Evolutionary conservation across 1,284 basidiomycete species (phyloP), one percentile per base, ranked within the genome.

Genomic region (Rhodotorula sp.): DNA sequence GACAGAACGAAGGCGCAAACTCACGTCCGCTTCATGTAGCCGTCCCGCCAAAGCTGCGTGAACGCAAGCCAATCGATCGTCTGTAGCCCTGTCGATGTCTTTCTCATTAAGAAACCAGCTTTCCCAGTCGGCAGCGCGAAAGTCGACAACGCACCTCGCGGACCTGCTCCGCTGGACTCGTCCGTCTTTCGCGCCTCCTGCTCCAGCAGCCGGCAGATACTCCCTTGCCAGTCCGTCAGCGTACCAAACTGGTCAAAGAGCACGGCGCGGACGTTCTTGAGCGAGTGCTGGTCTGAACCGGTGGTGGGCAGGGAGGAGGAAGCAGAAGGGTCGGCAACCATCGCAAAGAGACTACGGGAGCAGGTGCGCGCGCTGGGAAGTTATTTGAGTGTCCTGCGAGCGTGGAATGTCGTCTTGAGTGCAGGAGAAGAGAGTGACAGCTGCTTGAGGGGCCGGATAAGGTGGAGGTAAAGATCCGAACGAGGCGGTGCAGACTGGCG

Each of bases 221-320:
- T 68, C 2, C 65, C 71, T 49, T 76, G 69, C 76, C 78, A 80
- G 61, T 80, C 76, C 9, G 76, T 72, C 36, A 78, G 70, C 0
- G 79, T 80, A 17, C 79, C 79, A 47, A 80, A 78, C 20, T 78
- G 71, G 68, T 89, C 88, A 73, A 89, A 88, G 6, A 87, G 65
- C 52, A 86, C 82, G 0, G 83, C 86, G 62, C 87, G 83, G 20
- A 88, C 80, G 39, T 54, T 58, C 19, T n/a, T 27, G 2, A 67
- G 73, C 4, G 67, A 64, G 24, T 39, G 56, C 20, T 36, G 17
- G 48, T 46, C 20, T 32, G 29, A 5, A 17, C 39, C 11, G 39
- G n/a, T 15, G 29, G 49, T 24, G 3, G 27, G 13, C 1, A 29
- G 0, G 15, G 36, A 27, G 32, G 19, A n/a, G 13, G 60, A 22